phyloP scores from a whole-genome alignment of 306 rosid species.

The Trifolium subterraneum region DNA sequence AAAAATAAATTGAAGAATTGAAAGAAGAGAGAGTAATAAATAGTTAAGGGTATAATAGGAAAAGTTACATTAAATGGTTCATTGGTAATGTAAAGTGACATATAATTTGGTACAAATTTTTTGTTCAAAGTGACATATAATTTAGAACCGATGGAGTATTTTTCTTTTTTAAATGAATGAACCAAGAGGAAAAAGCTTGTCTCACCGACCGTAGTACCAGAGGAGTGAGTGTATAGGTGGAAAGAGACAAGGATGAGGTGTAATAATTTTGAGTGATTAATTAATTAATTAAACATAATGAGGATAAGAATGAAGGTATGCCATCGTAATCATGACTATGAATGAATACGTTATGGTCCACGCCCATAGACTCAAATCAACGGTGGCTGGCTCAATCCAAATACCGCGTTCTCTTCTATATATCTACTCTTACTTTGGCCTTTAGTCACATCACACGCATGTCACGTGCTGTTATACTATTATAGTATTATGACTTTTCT shows the following conservation, averaged over 20 bases:
- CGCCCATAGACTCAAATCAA: slow-evolving; percentile 19
- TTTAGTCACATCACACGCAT: slow-evolving; percentile 1
- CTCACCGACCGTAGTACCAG: too few relatives aligned
- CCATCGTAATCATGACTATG: neutral
- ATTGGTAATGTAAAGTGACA: too few relatives aligned
- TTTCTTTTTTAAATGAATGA: too few relatives aligned
- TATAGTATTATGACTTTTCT: neutral
- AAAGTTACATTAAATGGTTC: too few relatives aligned
- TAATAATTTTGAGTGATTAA: neutral
- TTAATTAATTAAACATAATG: neutral
- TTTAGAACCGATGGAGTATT: too few relatives aligned
- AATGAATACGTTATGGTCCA: neutral
- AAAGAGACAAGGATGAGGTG: slow-evolving; percentile 38
- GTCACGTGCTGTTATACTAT: slow-evolving; percentile 21
- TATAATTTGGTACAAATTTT: too few relatives aligned
- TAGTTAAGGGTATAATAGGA: too few relatives aligned
- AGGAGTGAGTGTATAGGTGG: neutral
- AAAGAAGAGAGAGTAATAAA: too few relatives aligned
- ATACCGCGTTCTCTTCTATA: neutral
- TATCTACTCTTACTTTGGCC: neutral
- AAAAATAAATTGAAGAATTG: too few relatives aligned
- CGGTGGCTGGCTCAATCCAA: neutral
- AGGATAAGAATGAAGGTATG: slow-evolving; percentile 21
- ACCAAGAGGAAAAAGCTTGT: too few relatives aligned
- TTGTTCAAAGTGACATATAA: too few relatives aligned